Evolutionary conservation across 2,329 filamentous ascomycete genomes (phyloP).

Genomic region (Aureobasidium sp.): DNA sequence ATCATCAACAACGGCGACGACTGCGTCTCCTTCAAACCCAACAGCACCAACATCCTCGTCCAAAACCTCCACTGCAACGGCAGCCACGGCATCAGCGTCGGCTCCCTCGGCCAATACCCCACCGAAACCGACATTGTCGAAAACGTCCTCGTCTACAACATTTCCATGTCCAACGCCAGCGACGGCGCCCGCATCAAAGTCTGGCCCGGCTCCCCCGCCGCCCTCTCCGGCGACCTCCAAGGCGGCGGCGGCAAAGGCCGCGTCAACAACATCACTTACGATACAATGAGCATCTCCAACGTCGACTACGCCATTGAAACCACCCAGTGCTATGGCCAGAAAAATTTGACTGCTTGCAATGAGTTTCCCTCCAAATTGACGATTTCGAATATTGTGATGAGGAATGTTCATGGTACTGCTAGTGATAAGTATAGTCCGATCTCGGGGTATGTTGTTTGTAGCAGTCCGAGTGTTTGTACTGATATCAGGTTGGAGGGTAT

Average conservation of each 20-base stretch:
- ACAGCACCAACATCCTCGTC: constrained; percentile 61
- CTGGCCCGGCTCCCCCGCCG: constrained; percentile 55
- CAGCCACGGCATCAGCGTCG: constrained; percentile 67
- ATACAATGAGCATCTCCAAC: constrained; percentile 53
- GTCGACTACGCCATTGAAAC: constrained; percentile 60
- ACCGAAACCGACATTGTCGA: constrained; percentile 60
- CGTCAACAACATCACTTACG: constrained; percentile 62
- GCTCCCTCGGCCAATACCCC: constrained; percentile 61
- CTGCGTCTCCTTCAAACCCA: constrained; percentile 69
- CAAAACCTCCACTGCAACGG: constrained; percentile 62
- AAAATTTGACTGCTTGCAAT: constrained; percentile 55
- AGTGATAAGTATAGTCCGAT: constrained; percentile 37
- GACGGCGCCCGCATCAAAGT: constrained; percentile 68
- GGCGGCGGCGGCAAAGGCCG: constrained; percentile 58
- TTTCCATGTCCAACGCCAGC: constrained; percentile 36
- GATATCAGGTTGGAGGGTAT: constrained; percentile 40
- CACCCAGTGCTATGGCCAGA: constrained; percentile 60
- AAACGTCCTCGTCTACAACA: constrained; percentile 49
- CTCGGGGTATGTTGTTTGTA: constrained; percentile 40
- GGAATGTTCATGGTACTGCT: constrained; percentile 51
- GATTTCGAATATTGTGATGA: constrained; percentile 50
- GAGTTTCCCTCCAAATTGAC: constrained; percentile 50
- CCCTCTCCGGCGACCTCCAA: constrained; percentile 53
- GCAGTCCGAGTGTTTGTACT: constrained; percentile 39
- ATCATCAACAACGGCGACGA: constrained; percentile 60